phyloP scores from a whole-genome alignment of 2,329 filamentous ascomycete genomes.

The Fulvia fulva region DNA sequence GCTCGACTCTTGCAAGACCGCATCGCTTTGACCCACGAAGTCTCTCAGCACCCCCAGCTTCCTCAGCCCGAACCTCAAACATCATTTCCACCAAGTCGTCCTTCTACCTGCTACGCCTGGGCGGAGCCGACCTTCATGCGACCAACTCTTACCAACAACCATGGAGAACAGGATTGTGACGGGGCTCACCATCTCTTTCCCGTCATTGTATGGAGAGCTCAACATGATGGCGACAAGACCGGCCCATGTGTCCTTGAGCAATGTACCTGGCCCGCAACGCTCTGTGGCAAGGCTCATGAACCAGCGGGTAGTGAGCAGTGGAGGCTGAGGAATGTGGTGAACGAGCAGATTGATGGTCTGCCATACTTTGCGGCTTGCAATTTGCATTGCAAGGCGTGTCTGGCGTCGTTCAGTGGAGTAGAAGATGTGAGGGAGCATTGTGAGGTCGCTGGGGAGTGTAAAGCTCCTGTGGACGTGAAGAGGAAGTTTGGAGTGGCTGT shows the following conservation, averaged over 20 bases:
- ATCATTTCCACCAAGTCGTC: neutral
- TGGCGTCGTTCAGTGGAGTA: neutral
- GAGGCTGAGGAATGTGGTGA: neutral
- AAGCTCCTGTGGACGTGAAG: neutral
- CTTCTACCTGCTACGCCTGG: neutral
- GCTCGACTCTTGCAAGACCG: neutral
- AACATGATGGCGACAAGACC: neutral
- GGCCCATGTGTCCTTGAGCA: neutral
- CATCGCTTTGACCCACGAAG: neutral
- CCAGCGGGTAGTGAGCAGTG: neutral
- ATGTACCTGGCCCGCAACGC: neutral
- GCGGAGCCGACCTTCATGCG: neutral
- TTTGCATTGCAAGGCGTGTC: neutral
- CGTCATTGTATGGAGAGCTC: neutral
- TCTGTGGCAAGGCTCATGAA: neutral
- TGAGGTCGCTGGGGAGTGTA: neutral
- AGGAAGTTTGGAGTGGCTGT: neutral
- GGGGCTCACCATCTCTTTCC: neutral
- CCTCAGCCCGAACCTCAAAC: neutral
- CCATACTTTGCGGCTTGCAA: neutral
- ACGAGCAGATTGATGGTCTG: neutral
- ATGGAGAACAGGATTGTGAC: neutral
- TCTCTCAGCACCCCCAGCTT: neutral
- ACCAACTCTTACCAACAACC: neutral
- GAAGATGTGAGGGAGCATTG: neutral